Percentiles rank a stretch among this genome's conserved stretches.
These are phyloP conservation scores for Roridomyces roridus DNA, from an alignment of 768 basidiomycete genomes.

Conservation along the genomic window DNA sequence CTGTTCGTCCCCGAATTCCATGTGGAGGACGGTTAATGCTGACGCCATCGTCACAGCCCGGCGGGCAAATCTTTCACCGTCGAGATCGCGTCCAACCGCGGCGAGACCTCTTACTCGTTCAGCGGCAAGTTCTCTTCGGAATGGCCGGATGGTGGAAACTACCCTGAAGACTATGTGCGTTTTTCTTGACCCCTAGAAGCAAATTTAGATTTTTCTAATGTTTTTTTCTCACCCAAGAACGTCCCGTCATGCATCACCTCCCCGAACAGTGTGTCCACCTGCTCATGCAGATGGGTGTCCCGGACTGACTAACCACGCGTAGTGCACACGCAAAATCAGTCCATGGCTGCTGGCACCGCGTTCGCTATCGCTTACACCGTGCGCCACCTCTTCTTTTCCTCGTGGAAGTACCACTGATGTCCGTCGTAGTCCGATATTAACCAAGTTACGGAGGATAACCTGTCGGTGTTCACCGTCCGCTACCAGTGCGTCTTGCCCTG, in stretches of 20 bases:
- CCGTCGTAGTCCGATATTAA: conserved; percentile 54
- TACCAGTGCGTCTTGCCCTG: conserved; percentile 43
- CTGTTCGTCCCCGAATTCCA: conserved; percentile 37
- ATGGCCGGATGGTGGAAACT: conserved; percentile 52
- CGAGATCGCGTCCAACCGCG: conserved; percentile 57
- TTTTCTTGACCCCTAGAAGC: not conserved
- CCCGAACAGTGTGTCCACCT: conserved; percentile 50
- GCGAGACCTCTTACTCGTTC: conserved; percentile 51
- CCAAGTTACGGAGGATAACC: conserved; percentile 52
- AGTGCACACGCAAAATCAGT: conserved; percentile 62
- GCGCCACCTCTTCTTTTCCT: not conserved
- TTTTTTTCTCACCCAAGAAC: conserved; percentile 33
- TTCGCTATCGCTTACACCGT: conserved; percentile 63
- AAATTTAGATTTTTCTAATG: not conserved
- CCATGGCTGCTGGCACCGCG: conserved; percentile 58
- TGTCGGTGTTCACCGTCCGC: conserved; percentile 58
- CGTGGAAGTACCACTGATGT: too few relatives aligned
- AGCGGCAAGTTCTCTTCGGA: conserved; percentile 41
- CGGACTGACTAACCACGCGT: not conserved
- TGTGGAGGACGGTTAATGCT: too few relatives aligned
- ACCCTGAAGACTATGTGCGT: conserved; percentile 54
- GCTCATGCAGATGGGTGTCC: not conserved
- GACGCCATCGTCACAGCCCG: conserved; percentile 34
- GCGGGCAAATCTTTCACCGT: conserved; percentile 55
- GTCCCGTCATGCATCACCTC: conserved; percentile 48